phyloP scores from a whole-genome alignment of 2,329 filamentous ascomycete genomes.

The Didymella pinodella region DNA sequence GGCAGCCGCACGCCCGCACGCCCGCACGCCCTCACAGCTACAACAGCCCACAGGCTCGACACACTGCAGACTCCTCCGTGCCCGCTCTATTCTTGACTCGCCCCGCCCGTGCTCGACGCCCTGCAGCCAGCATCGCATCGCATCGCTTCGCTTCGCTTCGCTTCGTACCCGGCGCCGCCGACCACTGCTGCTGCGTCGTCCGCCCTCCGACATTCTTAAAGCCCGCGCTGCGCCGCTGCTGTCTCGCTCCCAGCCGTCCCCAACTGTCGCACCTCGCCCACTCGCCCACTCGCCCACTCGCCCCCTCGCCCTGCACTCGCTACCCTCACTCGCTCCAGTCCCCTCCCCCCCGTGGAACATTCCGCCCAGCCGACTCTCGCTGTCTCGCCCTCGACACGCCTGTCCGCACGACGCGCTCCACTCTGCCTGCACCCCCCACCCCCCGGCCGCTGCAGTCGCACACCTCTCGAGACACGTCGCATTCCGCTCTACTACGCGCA shows the following conservation, averaged over 20 bases:
- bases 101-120: conserved; percentile 4
- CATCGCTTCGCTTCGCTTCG: background rate
- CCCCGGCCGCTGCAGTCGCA: background rate
- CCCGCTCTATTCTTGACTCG: conserved; percentile 7
- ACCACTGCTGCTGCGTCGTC: conserved; percentile 3
- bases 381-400: conserved; percentile 6
- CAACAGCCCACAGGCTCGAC: background rate
- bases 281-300: conserved; percentile 11
- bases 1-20: background rate
- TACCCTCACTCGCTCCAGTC: conserved; percentile 24
- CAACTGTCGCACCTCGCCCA: conserved; percentile 9
- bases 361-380: background rate
- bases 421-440: conserved; percentile 8
- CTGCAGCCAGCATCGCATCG: background rate
- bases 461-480: conserved; percentile 7
- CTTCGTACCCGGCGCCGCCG: conserved; percentile 2
- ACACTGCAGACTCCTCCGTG: background rate
- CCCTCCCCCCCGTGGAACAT: conserved; percentile 6
- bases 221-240: conserved; percentile 4
- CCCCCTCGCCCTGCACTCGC: conserved; percentile 18
- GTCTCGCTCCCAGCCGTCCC: conserved; percentile 12
- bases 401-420: conserved; percentile 9
- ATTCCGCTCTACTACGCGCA: background rate
- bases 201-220: conserved; percentile 10
- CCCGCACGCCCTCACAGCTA: background rate